Conservation (phyloP, 129 eudicot species). For the Tanacetum coccineum region DNA sequence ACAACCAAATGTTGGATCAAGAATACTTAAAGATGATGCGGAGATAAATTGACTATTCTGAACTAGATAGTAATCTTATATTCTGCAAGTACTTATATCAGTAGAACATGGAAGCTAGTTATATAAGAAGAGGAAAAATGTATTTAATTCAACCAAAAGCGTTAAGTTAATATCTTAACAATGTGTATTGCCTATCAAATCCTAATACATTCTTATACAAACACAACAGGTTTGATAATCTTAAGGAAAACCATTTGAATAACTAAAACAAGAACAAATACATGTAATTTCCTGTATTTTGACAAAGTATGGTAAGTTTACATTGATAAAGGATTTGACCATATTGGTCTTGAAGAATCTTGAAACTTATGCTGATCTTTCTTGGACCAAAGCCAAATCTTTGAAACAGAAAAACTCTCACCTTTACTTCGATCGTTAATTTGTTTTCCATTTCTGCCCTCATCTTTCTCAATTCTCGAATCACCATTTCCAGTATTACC, state of each 20-base stretch:
- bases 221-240: too few species aligned
- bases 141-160: neutral
- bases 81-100: neutral
- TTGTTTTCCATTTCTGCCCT: constrained; percentile 1
- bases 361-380: constrained; percentile 1
- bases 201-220: too few species aligned
- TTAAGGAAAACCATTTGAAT: neutral
- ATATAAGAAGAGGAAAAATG: neutral
- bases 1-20: neutral
- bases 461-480: constrained; percentile 9
- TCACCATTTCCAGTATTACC: neutral
- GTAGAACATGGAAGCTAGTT: neutral
- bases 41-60: too few species aligned
- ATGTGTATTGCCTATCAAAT: neutral
- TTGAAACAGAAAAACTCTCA: constrained; percentile 16
- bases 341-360: neutral
- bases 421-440: constrained; percentile 11
- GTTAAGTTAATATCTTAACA: constrained; percentile 32
- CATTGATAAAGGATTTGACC: constrained; percentile 7
- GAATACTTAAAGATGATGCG: neutral
- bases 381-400: constrained; percentile 20
- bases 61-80: too few species aligned
- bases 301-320: constrained; percentile 5
- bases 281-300: neutral
- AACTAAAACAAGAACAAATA: neutral